Evolutionary conservation across 495 filamentous ascomycete genomes (phyloP).

Genomic region (Aspergillus saccharolyticus): DNA sequence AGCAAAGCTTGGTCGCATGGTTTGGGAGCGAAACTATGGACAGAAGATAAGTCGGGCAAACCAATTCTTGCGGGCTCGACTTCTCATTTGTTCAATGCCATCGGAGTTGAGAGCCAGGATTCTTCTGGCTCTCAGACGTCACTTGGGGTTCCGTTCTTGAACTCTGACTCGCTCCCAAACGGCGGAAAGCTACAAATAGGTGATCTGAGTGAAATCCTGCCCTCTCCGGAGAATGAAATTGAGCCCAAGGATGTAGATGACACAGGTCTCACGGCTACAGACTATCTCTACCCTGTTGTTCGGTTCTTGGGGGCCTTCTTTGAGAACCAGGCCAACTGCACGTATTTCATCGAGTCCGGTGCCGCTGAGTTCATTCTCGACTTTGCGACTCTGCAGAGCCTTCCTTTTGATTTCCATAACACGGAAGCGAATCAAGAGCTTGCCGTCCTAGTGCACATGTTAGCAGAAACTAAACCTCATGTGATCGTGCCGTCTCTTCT

Average conservation of each 20-base stretch:
- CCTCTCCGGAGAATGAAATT: constrained; percentile 23
- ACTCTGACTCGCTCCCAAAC: constrained; percentile 30
- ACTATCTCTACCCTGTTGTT: constrained; percentile 69
- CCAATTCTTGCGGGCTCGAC: constrained; percentile 26
- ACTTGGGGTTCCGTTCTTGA: constrained; percentile 32
- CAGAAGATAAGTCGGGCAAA: constrained; percentile 43
- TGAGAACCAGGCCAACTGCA: constrained; percentile 67
- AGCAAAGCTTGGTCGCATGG: constrained; percentile 60
- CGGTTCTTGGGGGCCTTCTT: constrained; percentile 77
- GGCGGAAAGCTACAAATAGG: constrained; percentile 35
- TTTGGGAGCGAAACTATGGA: constrained; percentile 76
- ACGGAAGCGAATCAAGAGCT: constrained; percentile 60
- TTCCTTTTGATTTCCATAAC: constrained; percentile 69
- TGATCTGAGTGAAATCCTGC: constrained; percentile 27
- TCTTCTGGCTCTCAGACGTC: constrained; percentile 23
- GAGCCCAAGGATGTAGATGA: constrained; percentile 46
- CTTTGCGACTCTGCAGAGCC: constrained; percentile 70
- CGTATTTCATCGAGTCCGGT: constrained; percentile 67
- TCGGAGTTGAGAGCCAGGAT: constrained; percentile 28
- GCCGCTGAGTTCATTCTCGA: constrained; percentile 84
- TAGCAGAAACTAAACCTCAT: constrained; percentile 80
- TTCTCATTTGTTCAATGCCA: constrained; percentile 31
- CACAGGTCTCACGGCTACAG: constrained; percentile 47
- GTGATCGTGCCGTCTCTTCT: constrained; percentile 76
- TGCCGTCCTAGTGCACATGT: constrained; percentile 65